A percentile compares a stretch with the other conserved stretches of the same genome.
Evolutionary conservation across 164 flowering plant species (phyloP).

Genomic region (Echeveria elegans): DNA sequence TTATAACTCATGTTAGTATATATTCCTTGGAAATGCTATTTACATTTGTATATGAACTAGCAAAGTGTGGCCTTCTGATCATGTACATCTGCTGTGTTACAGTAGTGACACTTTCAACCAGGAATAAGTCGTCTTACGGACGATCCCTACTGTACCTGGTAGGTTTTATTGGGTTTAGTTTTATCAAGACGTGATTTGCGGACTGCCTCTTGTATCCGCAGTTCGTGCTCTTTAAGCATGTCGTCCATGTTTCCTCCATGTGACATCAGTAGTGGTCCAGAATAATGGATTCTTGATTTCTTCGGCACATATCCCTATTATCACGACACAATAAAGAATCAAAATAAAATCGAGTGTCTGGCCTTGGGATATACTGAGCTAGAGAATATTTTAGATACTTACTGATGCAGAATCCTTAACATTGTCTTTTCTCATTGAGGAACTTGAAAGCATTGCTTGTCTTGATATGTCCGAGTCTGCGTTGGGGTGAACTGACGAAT

Average conservation of each 20-base stretch:
- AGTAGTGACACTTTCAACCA: too few relatives aligned
- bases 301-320: conserved; percentile 49
- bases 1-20: background rate
- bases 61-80: too few relatives aligned
- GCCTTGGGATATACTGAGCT: background rate
- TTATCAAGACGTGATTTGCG: conserved; percentile 74
- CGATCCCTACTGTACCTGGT: background rate
- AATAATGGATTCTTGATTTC: conserved; percentile 64
- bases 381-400: background rate
- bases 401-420: conserved; percentile 19
- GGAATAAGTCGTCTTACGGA: background rate
- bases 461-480: conserved; percentile 16
- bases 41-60: too few relatives aligned
- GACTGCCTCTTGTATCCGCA: conserved; percentile 84
- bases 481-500: conserved; percentile 32
- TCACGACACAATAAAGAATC: background rate
- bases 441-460: conserved; percentile 15
- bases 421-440: conserved; percentile 15
- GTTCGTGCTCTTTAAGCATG: conserved; percentile 85
- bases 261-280: conserved; percentile 84
- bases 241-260: conserved; percentile 82
- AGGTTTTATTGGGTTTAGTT: conserved; percentile 25
- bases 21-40: background rate
- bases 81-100: too few relatives aligned
- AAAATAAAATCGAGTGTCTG: background rate